Percentiles rank a stretch among this genome's conserved stretches.
phyloP scores from a whole-genome alignment of 208 protist species.

The Balamuthia mandrillaris region DNA sequence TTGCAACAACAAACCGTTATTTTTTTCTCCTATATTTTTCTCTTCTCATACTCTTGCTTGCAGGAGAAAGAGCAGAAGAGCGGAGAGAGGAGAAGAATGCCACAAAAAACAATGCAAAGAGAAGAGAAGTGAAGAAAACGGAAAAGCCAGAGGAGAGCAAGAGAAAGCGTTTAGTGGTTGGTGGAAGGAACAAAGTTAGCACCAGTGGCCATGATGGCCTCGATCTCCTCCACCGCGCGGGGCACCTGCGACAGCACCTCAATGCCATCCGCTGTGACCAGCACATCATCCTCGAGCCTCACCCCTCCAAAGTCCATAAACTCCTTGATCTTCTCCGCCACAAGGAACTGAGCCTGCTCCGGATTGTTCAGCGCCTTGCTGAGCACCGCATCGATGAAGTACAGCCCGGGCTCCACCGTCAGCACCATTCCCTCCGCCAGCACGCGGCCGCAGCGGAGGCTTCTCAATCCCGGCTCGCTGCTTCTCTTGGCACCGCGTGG shows the following conservation, averaged over 20 bases:
- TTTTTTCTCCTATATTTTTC: too few relatives aligned
- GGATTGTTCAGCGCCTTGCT: constrained; percentile 75
- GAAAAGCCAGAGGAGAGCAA: too few relatives aligned
- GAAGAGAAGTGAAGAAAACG: too few relatives aligned
- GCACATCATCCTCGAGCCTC: constrained; percentile 95
- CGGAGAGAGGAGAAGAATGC: too few relatives aligned
- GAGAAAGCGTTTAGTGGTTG: too few relatives aligned
- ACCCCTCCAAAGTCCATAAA: constrained; percentile 89
- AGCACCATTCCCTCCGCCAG: constrained; percentile 89
- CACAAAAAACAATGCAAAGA: background rate
- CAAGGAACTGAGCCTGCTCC: constrained; percentile 77
- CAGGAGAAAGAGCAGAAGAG: too few relatives aligned
- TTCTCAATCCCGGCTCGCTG: constrained; percentile 42
- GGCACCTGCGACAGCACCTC: constrained; percentile 73
- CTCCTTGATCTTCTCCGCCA: constrained; percentile 75
- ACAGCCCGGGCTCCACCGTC: constrained; percentile 92
- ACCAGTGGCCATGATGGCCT: constrained; percentile 62
- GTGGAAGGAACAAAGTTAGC: too few relatives aligned
- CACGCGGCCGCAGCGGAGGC: constrained; percentile 79
- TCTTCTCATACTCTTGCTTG: too few relatives aligned
- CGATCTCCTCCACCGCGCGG: constrained; percentile 75
- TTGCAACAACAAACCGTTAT: too few relatives aligned
- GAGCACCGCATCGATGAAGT: constrained; percentile 78
- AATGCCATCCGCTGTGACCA: constrained; percentile 85
- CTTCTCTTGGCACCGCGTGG: constrained; percentile 50